Conservation (phyloP, 2,329 filamentous ascomycete genomes). For the Aspergillus awamori region DNA sequence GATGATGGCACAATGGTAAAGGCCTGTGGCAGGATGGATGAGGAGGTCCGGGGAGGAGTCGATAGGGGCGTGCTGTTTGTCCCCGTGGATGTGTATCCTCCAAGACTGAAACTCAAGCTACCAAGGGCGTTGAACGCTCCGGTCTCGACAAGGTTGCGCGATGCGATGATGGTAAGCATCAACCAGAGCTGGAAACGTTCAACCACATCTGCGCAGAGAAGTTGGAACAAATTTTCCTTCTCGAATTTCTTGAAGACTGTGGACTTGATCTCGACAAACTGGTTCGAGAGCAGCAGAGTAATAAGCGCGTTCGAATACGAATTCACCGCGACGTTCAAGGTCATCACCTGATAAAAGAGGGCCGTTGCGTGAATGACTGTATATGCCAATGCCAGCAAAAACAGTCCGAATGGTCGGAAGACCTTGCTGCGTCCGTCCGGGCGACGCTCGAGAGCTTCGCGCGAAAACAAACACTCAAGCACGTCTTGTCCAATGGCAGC, state of each 20-base stretch:
- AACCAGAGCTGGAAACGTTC: conserved; percentile 97
- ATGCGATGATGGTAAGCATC: conserved; percentile 93
- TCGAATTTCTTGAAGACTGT: conserved; percentile 99
- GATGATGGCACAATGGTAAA: conserved; percentile 76
- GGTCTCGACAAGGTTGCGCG: conserved; percentile 94
- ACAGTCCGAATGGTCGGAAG: conserved; percentile 86
- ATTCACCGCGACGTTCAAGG: conserved; percentile 96
- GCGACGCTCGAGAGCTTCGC: conserved; percentile 86
- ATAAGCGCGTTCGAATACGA: conserved; percentile 96
- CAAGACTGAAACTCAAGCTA: conserved; percentile 38
- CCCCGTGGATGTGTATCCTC: conserved; percentile 35
- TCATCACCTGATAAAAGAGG: conserved; percentile 96
- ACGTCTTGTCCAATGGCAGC: conserved; percentile 94
- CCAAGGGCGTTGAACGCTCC: conserved; percentile 70
- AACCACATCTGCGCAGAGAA: conserved; percentile 94
- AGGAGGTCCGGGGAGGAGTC: conserved; percentile 58
- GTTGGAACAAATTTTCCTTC: conserved; percentile 94
- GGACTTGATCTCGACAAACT: conserved; percentile 98
- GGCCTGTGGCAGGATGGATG: conserved; percentile 81
- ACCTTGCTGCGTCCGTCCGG: conserved; percentile 89
- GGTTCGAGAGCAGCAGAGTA: conserved; percentile 90
- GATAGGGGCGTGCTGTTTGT: conserved; percentile 56
- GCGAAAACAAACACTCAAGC: conserved; percentile 90
- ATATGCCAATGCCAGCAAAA: conserved; percentile 81
- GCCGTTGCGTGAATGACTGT: conserved; percentile 85